Conservation (phyloP, 2,329 filamentous ascomycete species). For the Botrytis tulipae region DNA sequence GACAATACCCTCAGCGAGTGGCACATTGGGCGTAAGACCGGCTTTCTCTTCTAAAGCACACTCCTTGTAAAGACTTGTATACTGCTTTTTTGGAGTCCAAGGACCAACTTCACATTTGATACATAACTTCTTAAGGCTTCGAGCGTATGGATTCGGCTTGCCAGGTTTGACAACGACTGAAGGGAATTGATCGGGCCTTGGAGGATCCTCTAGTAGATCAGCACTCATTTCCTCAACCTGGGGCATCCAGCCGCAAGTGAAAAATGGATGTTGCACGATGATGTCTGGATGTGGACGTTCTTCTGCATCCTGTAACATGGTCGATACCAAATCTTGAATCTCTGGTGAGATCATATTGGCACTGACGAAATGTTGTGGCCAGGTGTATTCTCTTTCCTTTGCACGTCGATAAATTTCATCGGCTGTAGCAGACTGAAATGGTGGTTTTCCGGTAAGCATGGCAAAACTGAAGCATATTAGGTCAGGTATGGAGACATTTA, state of each 20-base stretch:
- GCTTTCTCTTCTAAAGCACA: slow-evolving; percentile 67
- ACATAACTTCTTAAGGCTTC: slow-evolving; percentile 58
- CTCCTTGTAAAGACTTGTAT: slow-evolving; percentile 58
- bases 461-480: slow-evolving; percentile 63
- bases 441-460: slow-evolving; percentile 92
- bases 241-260: slow-evolving; percentile 73
- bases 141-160: slow-evolving; percentile 41
- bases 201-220: slow-evolving; percentile 56
- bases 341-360: slow-evolving; percentile 71
- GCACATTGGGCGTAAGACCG: slow-evolving; percentile 61
- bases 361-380: slow-evolving; percentile 66
- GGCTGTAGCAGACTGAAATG: slow-evolving; percentile 88
- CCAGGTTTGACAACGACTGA: slow-evolving; percentile 46
- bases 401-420: slow-evolving; percentile 80
- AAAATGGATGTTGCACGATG: slow-evolving; percentile 79
- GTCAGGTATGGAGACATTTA: slow-evolving; percentile 34
- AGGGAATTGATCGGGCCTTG: slow-evolving; percentile 56
- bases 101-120: slow-evolving; percentile 58
- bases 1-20: slow-evolving; percentile 59
- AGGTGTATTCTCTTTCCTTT: slow-evolving; percentile 72
- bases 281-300: slow-evolving; percentile 71
- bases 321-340: slow-evolving; percentile 74
- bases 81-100: slow-evolving; percentile 48
- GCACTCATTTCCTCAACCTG: slow-evolving; percentile 56
- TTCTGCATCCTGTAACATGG: slow-evolving; percentile 73